Evolutionary conservation across 306 rosid genomes (phyloP), one percentile per base, ranked within the genome.

Genomic region (Castanea mollissima): DNA sequence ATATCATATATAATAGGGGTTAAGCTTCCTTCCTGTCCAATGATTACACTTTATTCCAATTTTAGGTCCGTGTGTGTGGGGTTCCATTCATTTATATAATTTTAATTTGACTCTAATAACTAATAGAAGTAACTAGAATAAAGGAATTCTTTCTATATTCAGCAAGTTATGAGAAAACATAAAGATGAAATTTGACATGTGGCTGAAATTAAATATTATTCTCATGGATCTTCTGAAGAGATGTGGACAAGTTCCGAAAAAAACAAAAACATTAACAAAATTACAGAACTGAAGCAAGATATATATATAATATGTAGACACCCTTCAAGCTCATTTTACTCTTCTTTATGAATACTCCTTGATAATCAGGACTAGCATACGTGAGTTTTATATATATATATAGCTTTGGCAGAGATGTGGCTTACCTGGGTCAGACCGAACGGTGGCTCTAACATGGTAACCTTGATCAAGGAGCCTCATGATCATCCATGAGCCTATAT

Each of bases 401-500:
- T 23, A 21, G 68, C 68, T 8, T 41, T 8, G 46, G 12, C 1
- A 16, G 5, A 31, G 69, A 67, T 38, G 20, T 51, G 64, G 54
- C 12, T n/a, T 70, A 86, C 89, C 87, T 57, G 91, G 76, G 56
- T 59, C 69, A 6, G 89, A 76, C 85, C 89, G 71, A 23, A 89
- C 23, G 1, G 91, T 89, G 52, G 93, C 77, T 18, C 75, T 79
- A 41, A 89, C 91, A 49, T 58, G 25, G 77, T 87, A 89, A 8
- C 93, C 93, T 51, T 75, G 75, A 20, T 85, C 82, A 77, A 89
- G 91, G 70, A 89, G 89, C 73, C 71, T 83, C 81, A 74, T 72
- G 71, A 89, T 73, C 60, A 87, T 14, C 89, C 91, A 89, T 63
- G 91, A 89, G 23, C 79, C 91, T 59, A 87, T 25, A 20, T 70